phyloP scores from a whole-genome alignment of 2,329 filamentous ascomycete species.

The Aspergillus tubingensis region DNA sequence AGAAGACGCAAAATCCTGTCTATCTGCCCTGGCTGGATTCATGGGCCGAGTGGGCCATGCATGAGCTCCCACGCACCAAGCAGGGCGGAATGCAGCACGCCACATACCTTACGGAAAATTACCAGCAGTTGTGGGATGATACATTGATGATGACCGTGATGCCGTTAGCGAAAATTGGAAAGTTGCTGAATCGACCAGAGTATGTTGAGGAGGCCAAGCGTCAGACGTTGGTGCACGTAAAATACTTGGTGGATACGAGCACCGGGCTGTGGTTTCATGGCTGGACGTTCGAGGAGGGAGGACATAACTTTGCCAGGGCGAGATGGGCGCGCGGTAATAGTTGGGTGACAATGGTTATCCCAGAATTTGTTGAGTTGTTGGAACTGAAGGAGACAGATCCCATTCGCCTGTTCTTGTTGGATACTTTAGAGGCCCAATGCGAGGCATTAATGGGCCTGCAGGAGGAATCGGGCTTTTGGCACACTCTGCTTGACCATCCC shows the following conservation, averaged over 20 bases:
- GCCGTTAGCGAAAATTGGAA: conserved; percentile 77
- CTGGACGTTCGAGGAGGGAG: conserved; percentile 72
- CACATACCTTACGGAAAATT: conserved; percentile 70
- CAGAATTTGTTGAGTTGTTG: conserved; percentile 75
- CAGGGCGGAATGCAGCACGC: conserved; percentile 74
- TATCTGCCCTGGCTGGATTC: conserved; percentile 77
- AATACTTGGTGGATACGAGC: conserved; percentile 73
- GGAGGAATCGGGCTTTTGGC: conserved; percentile 66
- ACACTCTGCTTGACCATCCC: conserved; percentile 70
- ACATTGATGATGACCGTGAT: conserved; percentile 87
- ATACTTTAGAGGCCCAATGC: conserved; percentile 68
- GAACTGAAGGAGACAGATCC: conserved; percentile 62
- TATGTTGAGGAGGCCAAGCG: conserved; percentile 77
- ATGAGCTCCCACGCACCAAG: conserved; percentile 70
- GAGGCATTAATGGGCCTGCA: conserved; percentile 65
- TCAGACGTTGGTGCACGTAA: conserved; percentile 75
- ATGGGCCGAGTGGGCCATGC: conserved; percentile 82
- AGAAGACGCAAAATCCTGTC: conserved; percentile 66
- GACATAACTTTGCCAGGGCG: conserved; percentile 59
- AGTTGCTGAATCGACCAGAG: conserved; percentile 66
- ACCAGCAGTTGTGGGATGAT: conserved; percentile 79
- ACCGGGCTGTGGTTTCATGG: conserved; percentile 79
- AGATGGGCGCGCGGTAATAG: conserved; percentile 58
- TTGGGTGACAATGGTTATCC: conserved; percentile 82
- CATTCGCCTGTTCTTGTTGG: conserved; percentile 53